Conservation (phyloP, 441 rosid species). For the Flueggea neowawraea region DNA sequence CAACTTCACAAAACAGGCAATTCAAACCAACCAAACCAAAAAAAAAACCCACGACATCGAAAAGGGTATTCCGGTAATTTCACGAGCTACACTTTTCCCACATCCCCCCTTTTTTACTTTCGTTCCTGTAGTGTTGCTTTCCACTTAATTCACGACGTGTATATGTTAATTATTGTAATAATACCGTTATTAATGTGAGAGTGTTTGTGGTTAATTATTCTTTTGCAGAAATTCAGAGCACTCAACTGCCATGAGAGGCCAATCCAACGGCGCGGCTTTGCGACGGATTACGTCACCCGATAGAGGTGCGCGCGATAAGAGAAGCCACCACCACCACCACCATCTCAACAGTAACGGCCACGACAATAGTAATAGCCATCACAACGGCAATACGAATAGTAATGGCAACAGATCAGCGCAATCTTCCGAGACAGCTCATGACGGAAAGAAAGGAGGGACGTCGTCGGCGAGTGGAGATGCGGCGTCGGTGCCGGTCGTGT, state of each 20-base stretch:
- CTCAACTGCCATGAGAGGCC: conserved; percentile 63
- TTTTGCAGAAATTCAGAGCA: conserved; percentile 51
- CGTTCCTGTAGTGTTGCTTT: no score
- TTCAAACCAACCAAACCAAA: conserved; percentile 1
- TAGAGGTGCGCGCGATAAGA: conserved; percentile 50
- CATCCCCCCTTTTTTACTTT: not conserved
- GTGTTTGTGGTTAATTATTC: no score
- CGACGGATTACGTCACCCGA: conserved; percentile 51
- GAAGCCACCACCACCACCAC: conserved; percentile 19
- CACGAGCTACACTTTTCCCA: not conserved
- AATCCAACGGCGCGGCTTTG: conserved; percentile 39
- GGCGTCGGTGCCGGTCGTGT: conserved; percentile 29
- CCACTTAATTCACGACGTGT: no score
- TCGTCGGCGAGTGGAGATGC: conserved; percentile 74
- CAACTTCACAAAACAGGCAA: no score
- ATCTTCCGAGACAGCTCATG: conserved; percentile 61
- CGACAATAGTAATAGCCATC: conserved; percentile 17
- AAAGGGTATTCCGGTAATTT: conserved; percentile 44
- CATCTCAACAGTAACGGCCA: conserved; percentile 17
- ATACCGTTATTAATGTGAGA: no score
- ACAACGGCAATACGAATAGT: conserved; percentile 14
- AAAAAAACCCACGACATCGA: conserved; percentile 13
- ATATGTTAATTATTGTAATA: no score
- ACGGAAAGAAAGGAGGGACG: conserved; percentile 54
- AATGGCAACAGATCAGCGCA: conserved; percentile 41